A percentile compares a stretch with the other conserved stretches of the same genome.
Conservation (phyloP, 2,329 filamentous ascomycete genomes). For the Colletotrichum echinochloae region DNA sequence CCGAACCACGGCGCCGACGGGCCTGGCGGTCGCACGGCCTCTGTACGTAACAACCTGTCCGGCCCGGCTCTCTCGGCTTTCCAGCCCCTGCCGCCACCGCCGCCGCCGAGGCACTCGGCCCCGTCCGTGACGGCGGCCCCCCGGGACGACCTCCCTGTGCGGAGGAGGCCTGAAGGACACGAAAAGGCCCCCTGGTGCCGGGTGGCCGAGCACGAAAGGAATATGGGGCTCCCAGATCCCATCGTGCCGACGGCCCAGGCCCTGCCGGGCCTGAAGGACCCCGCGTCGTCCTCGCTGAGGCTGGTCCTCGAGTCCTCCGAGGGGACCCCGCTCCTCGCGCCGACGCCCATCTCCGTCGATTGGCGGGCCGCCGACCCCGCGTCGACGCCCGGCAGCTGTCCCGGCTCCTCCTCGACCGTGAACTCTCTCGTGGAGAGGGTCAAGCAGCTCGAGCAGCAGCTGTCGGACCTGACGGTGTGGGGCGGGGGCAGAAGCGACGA, state of each 20-base stretch:
- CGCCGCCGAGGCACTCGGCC: background rate
- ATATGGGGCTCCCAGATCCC: conserved; percentile 15
- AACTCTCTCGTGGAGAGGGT: conserved; percentile 53
- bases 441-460: conserved; percentile 58
- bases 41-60: background rate
- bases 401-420: conserved; percentile 44
- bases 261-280: background rate
- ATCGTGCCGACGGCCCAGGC: conserved; percentile 23
- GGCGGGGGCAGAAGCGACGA: background rate
- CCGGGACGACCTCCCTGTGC: too few species aligned
- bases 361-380: conserved; percentile 17
- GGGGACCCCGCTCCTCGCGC: background rate
- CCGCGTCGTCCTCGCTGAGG: background rate
- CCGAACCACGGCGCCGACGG: background rate
- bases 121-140: background rate
- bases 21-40: background rate
- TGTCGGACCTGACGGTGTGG: conserved; percentile 42
- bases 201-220: background rate
- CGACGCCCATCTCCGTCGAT: background rate
- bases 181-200: background rate
- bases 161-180: too few species aligned
- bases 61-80: background rate
- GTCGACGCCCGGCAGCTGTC: conserved; percentile 42
- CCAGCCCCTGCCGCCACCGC: conserved; percentile 3
- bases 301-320: background rate